Evolutionary conservation across 495 filamentous ascomycete species (phyloP).

Genomic region (Gamarada debralockiae): DNA sequence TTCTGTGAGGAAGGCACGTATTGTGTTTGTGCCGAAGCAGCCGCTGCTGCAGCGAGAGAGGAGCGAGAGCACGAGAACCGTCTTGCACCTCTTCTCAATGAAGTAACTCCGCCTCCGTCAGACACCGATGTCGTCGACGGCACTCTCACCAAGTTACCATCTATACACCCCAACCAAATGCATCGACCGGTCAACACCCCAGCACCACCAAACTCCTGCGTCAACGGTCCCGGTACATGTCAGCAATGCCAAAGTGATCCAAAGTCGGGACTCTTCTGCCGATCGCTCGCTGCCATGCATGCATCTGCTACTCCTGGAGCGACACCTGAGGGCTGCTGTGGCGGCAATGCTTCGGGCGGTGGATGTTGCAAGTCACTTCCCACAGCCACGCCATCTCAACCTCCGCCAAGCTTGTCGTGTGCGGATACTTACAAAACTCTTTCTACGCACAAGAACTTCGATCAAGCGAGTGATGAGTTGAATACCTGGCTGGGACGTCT

Average conservation of each 20-base stretch:
- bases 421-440: slow-evolving; percentile 82
- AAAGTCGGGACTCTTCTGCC: slow-evolving; percentile 80
- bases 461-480: slow-evolving; percentile 70
- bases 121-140: slow-evolving; percentile 56
- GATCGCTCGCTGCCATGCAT: slow-evolving; percentile 67
- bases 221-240: slow-evolving; percentile 75
- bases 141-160: slow-evolving; percentile 44
- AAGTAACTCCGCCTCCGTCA: slow-evolving; percentile 66
- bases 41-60: slow-evolving; percentile 33
- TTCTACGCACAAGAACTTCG: slow-evolving; percentile 75
- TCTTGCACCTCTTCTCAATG: slow-evolving; percentile 48
- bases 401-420: slow-evolving; percentile 49
- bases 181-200: slow-evolving; percentile 25
- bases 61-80: slow-evolving; percentile 35
- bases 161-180: slow-evolving; percentile 28
- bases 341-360: slow-evolving; percentile 39
- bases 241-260: slow-evolving; percentile 75
- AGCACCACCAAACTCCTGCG: slow-evolving; percentile 45
- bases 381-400: slow-evolving; percentile 14
- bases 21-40: slow-evolving; percentile 78
- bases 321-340: slow-evolving; percentile 48
- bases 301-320: slow-evolving; percentile 36
- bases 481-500: slow-evolving; percentile 72
- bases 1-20: slow-evolving; percentile 83
- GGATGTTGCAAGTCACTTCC: slow-evolving; percentile 45